These are phyloP conservation scores for Colletotrichum sp. DNA, from an alignment of 2,329 filamentous ascomycete genomes.

Conservation along the genomic window DNA sequence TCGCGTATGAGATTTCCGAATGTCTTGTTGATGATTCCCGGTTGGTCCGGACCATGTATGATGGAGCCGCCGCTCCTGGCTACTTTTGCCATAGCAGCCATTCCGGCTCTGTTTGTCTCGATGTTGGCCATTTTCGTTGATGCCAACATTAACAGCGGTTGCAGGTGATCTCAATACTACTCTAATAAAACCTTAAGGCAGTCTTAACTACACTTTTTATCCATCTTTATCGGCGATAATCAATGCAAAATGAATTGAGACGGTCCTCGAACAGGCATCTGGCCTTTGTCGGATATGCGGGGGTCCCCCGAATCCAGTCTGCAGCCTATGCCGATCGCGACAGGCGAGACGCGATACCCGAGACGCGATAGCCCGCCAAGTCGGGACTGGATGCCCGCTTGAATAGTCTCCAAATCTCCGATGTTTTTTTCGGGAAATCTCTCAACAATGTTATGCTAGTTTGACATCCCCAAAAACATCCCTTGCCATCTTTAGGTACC, in stretches of 20 bases:
- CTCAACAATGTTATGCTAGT: background rate
- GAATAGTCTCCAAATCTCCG: background rate
- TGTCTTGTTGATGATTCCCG: background rate
- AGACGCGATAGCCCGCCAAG: background rate
- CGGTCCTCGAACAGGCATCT: background rate
- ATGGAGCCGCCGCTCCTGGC: background rate
- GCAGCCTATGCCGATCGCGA: background rate
- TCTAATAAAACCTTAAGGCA: background rate
- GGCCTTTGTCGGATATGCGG: background rate
- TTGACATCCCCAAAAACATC: rapidly evolving
- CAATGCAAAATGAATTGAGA: background rate
- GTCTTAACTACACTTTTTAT: background rate
- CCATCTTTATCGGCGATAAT: background rate
- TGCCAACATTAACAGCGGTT: background rate
- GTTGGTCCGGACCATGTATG: background rate
- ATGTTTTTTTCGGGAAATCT: too few relatives aligned
- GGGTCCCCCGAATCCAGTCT: background rate
- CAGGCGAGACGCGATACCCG: background rate
- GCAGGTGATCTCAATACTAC: background rate
- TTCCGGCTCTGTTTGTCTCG: background rate
- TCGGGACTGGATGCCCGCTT: background rate
- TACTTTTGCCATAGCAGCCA: background rate
- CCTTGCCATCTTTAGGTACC: background rate
- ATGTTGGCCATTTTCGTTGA: background rate
- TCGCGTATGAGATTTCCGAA: background rate